Evolutionary conservation across 179 eudicot genomes (phyloP).

Genomic region (Beta corolliflora): DNA sequence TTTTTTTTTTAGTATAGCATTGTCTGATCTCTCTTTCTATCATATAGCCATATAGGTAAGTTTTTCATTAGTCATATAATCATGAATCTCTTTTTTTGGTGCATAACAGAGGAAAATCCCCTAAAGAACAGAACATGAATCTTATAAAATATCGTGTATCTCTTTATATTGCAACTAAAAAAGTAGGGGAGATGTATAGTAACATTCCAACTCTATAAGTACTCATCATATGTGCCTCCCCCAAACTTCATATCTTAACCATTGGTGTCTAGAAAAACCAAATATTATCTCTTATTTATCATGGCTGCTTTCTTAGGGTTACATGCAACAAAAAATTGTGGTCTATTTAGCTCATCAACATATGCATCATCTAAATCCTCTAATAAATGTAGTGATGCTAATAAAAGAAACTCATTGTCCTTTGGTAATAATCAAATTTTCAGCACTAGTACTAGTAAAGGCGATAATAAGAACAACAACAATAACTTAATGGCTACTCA

Average conservation of each 20-base stretch:
- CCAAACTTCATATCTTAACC: conserved; percentile 22
- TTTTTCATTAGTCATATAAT: too few species aligned
- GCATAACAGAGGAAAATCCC: too few species aligned
- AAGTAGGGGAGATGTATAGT: background rate
- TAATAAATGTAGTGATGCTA: background rate
- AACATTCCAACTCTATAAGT: conserved; percentile 30
- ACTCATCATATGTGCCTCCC: conserved; percentile 18
- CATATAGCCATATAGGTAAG: too few species aligned
- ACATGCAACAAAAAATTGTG: conserved; percentile 27
- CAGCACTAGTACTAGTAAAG: conserved; percentile 3
- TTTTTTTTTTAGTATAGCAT: too few species aligned
- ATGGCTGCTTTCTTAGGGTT: conserved; percentile 50
- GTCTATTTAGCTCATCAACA: conserved; percentile 1
- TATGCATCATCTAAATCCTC: conserved; percentile 12
- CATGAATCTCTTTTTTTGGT: too few species aligned
- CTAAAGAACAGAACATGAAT: too few species aligned
- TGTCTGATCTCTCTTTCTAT: too few species aligned
- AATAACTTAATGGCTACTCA: conserved; percentile 21
- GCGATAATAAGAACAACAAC: background rate
- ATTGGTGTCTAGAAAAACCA: background rate
- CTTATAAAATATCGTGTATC: background rate
- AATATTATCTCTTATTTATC: background rate
- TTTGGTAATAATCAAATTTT: conserved; percentile 4
- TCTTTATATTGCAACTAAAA: background rate
- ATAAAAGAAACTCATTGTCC: conserved; percentile 4